A percentile compares a stretch with the other conserved stretches of the same genome.
Conservation (phyloP, 23 red algal species). For the Gracilaria caudata region DNA sequence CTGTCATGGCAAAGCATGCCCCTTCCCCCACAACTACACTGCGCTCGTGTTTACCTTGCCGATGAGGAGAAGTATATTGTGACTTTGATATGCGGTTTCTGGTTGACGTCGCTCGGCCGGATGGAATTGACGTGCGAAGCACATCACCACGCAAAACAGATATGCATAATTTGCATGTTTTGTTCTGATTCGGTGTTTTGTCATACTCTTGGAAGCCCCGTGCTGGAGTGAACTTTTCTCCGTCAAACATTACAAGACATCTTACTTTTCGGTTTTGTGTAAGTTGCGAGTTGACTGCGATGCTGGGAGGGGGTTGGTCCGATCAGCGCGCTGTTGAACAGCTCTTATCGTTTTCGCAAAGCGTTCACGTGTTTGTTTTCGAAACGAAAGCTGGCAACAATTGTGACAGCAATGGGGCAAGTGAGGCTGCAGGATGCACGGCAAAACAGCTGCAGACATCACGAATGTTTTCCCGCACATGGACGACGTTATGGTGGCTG, state of each 20-base stretch:
- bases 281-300: not conserved
- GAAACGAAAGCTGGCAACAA: too few species aligned
- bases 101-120: not conserved
- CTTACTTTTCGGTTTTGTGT: not conserved
- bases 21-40: not conserved
- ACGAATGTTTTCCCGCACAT: not conserved
- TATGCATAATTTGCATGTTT: slow-evolving; percentile 17
- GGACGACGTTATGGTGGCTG: not conserved
- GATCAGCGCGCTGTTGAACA: too few species aligned
- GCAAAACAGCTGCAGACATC: not conserved
- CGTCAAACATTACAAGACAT: not conserved
- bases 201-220: not conserved
- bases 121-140: slow-evolving; percentile 6
- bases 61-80: not conserved
- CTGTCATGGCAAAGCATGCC: not conserved
- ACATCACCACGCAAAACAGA: not conserved
- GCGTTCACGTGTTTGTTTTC: not conserved
- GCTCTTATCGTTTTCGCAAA: not conserved
- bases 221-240: not conserved
- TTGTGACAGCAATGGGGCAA: too few species aligned
- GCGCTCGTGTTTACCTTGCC: not conserved
- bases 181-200: slow-evolving; percentile 3
- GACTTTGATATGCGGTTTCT: not conserved
- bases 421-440: too few species aligned
- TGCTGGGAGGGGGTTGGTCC: not conserved